Base-by-base conservation (phyloP, 2,329 filamentous ascomycete species). In the Metarhizium brunneum region DNA sequence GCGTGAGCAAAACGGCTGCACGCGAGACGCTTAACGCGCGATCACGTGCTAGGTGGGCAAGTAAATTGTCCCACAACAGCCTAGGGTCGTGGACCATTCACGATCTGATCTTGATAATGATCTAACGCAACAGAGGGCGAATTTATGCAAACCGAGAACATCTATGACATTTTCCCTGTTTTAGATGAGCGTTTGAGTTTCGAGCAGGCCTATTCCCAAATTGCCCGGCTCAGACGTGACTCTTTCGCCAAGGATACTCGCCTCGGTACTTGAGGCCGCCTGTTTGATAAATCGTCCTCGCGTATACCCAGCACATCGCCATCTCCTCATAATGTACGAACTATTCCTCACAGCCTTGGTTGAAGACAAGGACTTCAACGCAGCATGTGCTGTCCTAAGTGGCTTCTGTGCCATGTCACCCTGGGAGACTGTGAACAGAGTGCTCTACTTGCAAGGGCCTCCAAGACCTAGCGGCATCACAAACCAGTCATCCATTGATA, bases 331-430 rank as follows among this genome's bases (percentile, higher is more conserved):
- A 52, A 84, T 83, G 80, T 77, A 83, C 63, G 81, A 85, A 66
- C 69, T 85, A 18, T 84, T 83, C 61, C 73, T 85, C 56, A 80
- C 80, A 4, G 75, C 79, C 10, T 65, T 76, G 49, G 73, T 86
- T 54, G 70, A 73, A 18, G 74, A 78, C 54, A 71, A 68, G 57
- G 78, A 83, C 60, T 71, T 80, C 40, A 67, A 70, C 51, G 73
- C 69, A 56, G 77, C 76, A 20, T 74, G 77, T 54, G 73, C 77
- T 1, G 72, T 86, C 10, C 68, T 86, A 6, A 74, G 79, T 56
- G 82, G 82, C 18, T 73, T 82, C 58, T 81, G 78, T 57, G 80
- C 76, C 62, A 83, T 82, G 76, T 69, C 72, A 2, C 75, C 80
- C 1, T 78, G 75, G 61, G 72, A 76, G 55, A 70, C 72, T 2